These are phyloP conservation scores for Aspergillus affinis DNA, from an alignment of 495 filamentous ascomycete genomes.

Conservation along the genomic window DNA sequence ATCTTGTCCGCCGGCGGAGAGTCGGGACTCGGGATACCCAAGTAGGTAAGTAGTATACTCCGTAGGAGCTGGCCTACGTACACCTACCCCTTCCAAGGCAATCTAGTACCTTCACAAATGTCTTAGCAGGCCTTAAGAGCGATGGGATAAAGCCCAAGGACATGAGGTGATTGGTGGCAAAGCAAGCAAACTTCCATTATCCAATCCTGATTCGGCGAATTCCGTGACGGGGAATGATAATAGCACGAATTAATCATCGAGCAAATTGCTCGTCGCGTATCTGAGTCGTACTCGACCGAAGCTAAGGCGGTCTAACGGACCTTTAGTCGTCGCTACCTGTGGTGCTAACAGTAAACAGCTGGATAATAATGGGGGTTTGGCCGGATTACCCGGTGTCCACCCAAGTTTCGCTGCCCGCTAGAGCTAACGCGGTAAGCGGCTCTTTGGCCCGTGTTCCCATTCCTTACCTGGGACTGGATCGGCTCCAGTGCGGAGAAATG, in stretches of 20 bases:
- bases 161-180: neutral
- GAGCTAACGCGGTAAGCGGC: conserved; percentile 17
- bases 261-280: conserved; percentile 1
- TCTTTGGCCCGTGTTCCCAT: conserved; percentile 20
- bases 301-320: neutral
- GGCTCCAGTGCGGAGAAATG: conserved; percentile 15
- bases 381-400: neutral
- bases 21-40: neutral
- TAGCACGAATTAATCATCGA: neutral
- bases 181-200: neutral
- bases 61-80: neutral
- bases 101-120: too few species aligned
- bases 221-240: neutral
- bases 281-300: conserved; percentile 3
- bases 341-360: too few species aligned
- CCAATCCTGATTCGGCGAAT: neutral
- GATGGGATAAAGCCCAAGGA: neutral
- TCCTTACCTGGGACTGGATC: conserved; percentile 11
- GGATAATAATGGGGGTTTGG: neutral
- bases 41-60: neutral
- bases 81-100: neutral
- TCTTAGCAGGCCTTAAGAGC: too few species aligned
- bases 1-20: neutral
- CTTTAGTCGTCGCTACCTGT: neutral
- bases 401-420: conserved; percentile 3